phyloP scores from a whole-genome alignment of 257 asterid species.

The Nicotiana noctiflora region DNA sequence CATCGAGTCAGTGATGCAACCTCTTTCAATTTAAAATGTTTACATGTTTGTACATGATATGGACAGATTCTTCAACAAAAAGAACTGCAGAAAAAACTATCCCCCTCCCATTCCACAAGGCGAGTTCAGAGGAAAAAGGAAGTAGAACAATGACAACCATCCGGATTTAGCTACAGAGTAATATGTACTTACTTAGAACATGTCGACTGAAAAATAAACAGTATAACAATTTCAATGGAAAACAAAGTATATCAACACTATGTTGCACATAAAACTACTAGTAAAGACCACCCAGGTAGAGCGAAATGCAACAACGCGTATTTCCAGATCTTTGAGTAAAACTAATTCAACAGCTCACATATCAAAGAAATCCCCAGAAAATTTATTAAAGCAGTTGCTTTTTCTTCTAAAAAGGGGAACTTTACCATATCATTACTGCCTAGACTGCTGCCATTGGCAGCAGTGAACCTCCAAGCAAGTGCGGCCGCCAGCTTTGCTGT shows the following conservation, averaged over 20 bases:
- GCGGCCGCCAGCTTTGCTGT: slow-evolving; percentile 75
- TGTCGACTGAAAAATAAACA: neutral
- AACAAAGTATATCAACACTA: neutral
- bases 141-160: neutral
- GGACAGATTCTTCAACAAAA: neutral
- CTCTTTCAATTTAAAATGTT: neutral
- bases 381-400: neutral
- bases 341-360: slow-evolving; percentile 2
- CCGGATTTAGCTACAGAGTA: neutral
- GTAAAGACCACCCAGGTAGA: neutral
- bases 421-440: slow-evolving; percentile 64
- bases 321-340: neutral
- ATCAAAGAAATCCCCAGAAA: neutral
- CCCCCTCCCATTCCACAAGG: neutral
- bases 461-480: slow-evolving; percentile 66
- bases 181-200: neutral
- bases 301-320: neutral
- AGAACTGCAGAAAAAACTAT: neutral
- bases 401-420: neutral
- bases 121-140: neutral
- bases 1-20: neutral
- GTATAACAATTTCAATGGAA: neutral
- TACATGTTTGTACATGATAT: neutral
- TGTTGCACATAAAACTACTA: neutral
- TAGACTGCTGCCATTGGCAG: slow-evolving; percentile 62